Base-by-base conservation (phyloP, 2,329 filamentous ascomycete genomes). In the Stemphylium lycopersici region DNA sequence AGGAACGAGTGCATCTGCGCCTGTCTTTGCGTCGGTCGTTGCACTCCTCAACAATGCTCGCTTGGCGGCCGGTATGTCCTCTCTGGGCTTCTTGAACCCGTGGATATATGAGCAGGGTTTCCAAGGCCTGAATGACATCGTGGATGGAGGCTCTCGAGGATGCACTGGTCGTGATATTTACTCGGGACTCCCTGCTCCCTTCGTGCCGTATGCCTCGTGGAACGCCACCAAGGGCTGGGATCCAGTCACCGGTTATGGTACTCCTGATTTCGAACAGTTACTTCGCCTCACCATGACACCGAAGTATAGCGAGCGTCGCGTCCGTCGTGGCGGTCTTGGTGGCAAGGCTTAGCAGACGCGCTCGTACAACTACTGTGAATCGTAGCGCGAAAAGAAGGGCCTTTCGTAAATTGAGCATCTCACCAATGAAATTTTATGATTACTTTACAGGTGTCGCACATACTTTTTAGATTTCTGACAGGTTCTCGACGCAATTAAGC, bases 141-240 rank as follows among this genome's bases (percentile, higher is more conserved):
- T 78, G 11, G 62, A 76, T 26, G 81, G 80, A 24, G 76, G 77
- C 8, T 81, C 79, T 1, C 68, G 58, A 5, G 81, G 81, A 16
- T 83, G 81, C 62, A 70, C 66, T 4, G 76, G 78, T 0, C 62
- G 66, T 1, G 67, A 71, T 16, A 76, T 77, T 11, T 74, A 72
- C 43, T 68, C 71, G 12, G 75, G 75, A 3, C 60, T 76, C 3
- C 29, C 55, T 0, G 72, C 79, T 26, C 77, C 75, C 1, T 62
- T 62, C 43, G 76, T 83, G 4, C 76, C 74, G 2, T 73, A 77
- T 62, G 81, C 81, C 1, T 76, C 77, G 34, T 83, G 80, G 80
- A 81, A 81, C 67, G 80, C 81, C 18, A 81, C 78, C 0, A 56
- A 66, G 26, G 80, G 79, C 2, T 82, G 80, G 80, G 80, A 83